Evolutionary conservation across 129 eudicot genomes (phyloP), one percentile per base, ranked within the genome.

Genomic region (Flaveria bidentis): DNA sequence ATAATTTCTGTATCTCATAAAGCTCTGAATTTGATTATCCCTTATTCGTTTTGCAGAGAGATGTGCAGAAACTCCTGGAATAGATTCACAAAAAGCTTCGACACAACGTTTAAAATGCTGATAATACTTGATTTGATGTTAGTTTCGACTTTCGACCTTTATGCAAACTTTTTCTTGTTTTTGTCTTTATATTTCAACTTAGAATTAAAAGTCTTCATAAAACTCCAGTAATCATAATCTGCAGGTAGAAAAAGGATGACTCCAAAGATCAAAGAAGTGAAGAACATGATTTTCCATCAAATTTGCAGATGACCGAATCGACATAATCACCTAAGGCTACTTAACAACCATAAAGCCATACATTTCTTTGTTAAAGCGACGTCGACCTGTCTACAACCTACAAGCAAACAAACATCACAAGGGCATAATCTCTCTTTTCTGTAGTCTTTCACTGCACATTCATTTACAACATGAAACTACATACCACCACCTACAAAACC

Each of bases 51-150:
- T 30, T 74, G 65, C 80, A 80, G 80, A 30, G 76, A 80, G 84
- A 80, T 2, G 63, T 80, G 71, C 75, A 80, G 76, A 80, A 80
- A 66, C 80, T 55, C 46, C 1, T 80, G 76, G 69, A 69, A 26
- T 73, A 80, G 74, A 64, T 52, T 39, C 68, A 20, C 16, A 36
- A 30, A 22, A 73, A 72, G 63, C 57, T 80, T 63, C 23, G 1
- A 67, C 55, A 26, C 60, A 46, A 58, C 0, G 18, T 49, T 14
- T 30, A 49, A 60, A 50, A 23, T 68, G 58, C 47, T 66, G 25
- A 41, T 39, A 66, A 25, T 18, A 12, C 23, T 65, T 6, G 13
- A 15, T 33, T 76, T 66, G 56, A 42, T 47, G 39, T 52, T 23
- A 14, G 55, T 23, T 51, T 76, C 0, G 53, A 65, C 11, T 23